Evolutionary conservation across 495 filamentous ascomycete species (phyloP), one percentile per base, ranked within the genome.

Genomic region (Chaetomium fimeti): DNA sequence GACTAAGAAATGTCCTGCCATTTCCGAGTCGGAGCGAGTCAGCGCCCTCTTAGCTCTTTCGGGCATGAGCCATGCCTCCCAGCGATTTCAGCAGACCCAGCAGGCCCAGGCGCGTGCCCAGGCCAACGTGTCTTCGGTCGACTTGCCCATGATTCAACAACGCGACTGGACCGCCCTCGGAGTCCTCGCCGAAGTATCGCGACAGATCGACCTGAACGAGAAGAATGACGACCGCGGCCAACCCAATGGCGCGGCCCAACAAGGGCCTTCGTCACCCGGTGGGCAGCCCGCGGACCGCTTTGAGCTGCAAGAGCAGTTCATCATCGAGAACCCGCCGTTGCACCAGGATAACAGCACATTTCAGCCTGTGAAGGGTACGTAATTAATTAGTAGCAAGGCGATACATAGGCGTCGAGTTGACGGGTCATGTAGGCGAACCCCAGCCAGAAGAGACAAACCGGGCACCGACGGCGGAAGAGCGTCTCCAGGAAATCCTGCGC

Each of bases 101-200:
- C 67, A 70, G 18, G 40, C 43, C 25, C 72, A 71, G 45, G 65
- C 59, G 27, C 78, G 76, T 75, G 79, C 76, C 47, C 86, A 83
- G 63, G 57, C 63, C 64, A 72, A 72, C 65, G 73, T 68, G 48
- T 59, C 68, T 3, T 15, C 69, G 12, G 67, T 68, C 32, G 74
- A 76, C 45, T 51, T 76, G 24, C 67, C 73, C 52, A 69, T 74
- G 61, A 68, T 71, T 15, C 69, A 73, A n/a, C 69, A 73, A 32
- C 68, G 67, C 62, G 69, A 69, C 58, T 91, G 90, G 80, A 88
- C 89, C 62, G 88, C 89, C 0, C 79, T 96, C 27, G 88, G 91
- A 65, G 88, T 91, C 9, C 77, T 96, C 32, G 91, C 91, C 48
- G 91, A 96, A 73, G 91, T 90, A 3, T 92, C 91, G 47, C 79